Base-by-base conservation (phyloP, 2,329 filamentous ascomycete genomes). In the Aotearoamyces nothofagi region DNA sequence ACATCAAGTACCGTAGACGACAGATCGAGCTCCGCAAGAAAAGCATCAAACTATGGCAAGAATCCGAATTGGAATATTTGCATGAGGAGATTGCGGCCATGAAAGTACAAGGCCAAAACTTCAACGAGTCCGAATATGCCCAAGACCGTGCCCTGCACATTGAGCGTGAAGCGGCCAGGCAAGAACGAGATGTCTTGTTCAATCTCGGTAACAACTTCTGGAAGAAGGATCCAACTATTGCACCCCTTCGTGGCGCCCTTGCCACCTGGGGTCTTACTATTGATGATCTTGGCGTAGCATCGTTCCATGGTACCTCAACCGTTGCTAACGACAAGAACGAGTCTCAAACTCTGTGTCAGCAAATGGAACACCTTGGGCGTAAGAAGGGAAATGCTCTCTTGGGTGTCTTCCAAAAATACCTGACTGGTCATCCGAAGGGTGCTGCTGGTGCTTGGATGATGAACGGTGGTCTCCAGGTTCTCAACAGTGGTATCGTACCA, bases 271-370 rank as follows among this genome's bases (percentile, higher is more conserved):
- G 87, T 51, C 77, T 98, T 32, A 96, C 90, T 9, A 82, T 98
- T 40, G 90, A 98, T 49, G 90, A 98, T 47, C 73, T 98, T 19
- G 79, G 68, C 43, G 84, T 98, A 38, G 87, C 90, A 10, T 96
- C 90, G 9, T 96, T 96, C 81, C 90, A 98, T 63, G 90, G 90
- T 47, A 98, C 90, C 22, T 96, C 90, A 1, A 98, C 90, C 40
- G 84, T 92, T 51, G 90, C 90, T 43, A 98, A 98, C 56, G 90
- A 98, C 65, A 96, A 96, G 76, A 98, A 98, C 58, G 90, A 98
- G 56, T 96, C 90, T 11, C 86, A 86, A 30, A 90, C 94, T 49
- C 79, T 98, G 45, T 94, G 87, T 65, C 75, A 94, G 55, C 92
- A 98, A 60, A 73, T 98, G 56, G 76, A 77, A 44, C 92, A 98